Percentiles rank a stretch among this genome's conserved stretches.
These are phyloP conservation scores for Fusarium sp. DNA, from an alignment of 2,329 filamentous ascomycete genomes.

Conservation along the genomic window DNA sequence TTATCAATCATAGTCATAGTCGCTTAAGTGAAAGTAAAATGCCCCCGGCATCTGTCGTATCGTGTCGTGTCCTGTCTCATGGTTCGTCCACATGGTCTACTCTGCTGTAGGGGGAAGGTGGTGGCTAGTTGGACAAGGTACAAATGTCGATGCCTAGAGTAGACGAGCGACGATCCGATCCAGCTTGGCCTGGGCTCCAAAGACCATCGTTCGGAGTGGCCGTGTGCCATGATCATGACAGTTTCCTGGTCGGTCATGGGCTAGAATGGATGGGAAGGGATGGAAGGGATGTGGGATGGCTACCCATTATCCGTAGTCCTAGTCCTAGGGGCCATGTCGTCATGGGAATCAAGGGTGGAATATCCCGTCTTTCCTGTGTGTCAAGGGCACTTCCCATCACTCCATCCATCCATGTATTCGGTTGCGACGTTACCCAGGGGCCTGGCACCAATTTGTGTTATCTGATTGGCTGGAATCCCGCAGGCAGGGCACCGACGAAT, in stretches of 20 bases:
- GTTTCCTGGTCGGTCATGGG: conserved; percentile 4
- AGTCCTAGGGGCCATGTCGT: conserved; percentile 14
- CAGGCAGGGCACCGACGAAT: neutral
- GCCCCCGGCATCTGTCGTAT: neutral
- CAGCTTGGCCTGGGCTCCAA: conserved; percentile 6
- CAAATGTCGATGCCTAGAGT: conserved; percentile 3
- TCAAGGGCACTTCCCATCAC: conserved; percentile 4
- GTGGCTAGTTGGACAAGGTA: neutral
- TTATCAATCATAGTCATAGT: neutral
- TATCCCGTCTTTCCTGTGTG: conserved; percentile 8
- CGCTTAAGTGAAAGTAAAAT: neutral
- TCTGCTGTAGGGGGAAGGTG: neutral
- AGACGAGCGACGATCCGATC: conserved; percentile 18
- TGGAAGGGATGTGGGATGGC: neutral
- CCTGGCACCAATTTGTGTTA: conserved; percentile 9
- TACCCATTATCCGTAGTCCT: neutral
- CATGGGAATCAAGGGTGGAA: conserved; percentile 17
- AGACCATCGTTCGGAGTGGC: neutral
- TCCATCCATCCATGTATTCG: neutral
- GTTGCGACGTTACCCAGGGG: conserved; percentile 17
- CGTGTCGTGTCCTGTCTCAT: neutral
- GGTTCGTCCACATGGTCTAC: neutral
- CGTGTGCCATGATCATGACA: conserved; percentile 18
- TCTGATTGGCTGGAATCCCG: conserved; percentile 16
- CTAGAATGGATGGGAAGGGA: neutral